Base-by-base conservation (phyloP, 441 rosid species). In the Aquilaria agallochum region DNA sequence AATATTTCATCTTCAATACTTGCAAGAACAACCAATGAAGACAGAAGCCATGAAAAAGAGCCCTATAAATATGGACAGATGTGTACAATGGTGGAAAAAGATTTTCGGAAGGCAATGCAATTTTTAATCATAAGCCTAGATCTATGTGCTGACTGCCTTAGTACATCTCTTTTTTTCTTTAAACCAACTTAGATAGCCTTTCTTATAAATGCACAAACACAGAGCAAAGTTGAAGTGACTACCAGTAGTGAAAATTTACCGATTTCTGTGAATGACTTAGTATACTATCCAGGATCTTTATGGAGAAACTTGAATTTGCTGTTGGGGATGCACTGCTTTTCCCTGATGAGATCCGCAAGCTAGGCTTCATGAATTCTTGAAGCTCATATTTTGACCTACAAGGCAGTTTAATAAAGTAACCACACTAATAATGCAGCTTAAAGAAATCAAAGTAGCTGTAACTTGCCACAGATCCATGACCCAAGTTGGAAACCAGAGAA, bases 331-430 rank as follows among this genome's bases (percentile, higher is more conserved):
- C 48, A 58, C 9, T 40, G 5, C 70, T 64, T 74, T 78, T 92
- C 59, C 70, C 92, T 0, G 94, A 85, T 46, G 92, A 62, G 60
- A 92, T 95, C 69, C 88, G 83, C 78, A 95, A 85, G 72, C 95
- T 88, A 63, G 98, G 93, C 74, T 95, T 89, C 75, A 92, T 56
- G 75, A 95, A 95, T 76, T 88, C 92, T 84, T 95, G 98, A 61
- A 70, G 82, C 87, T 92, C 98, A 67, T 95, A 95, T 79, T 95
- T 95, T n/a, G 98, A 88, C 84, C 98, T 95, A 62, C 63, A 60
- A 55, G 53, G 70, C 50, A 54, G 52, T 64, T 62, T 66, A 62
- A 69, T 63, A 15, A 62, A 66, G 52, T 13, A 59, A 63, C 40
- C 59, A 61, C 40, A 33, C 45, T 32, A 64, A 53, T 1, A 59